Evolutionary conservation across 2,329 filamentous ascomycete genomes (phyloP).

Genomic region (Dactylellina cionopaga): DNA sequence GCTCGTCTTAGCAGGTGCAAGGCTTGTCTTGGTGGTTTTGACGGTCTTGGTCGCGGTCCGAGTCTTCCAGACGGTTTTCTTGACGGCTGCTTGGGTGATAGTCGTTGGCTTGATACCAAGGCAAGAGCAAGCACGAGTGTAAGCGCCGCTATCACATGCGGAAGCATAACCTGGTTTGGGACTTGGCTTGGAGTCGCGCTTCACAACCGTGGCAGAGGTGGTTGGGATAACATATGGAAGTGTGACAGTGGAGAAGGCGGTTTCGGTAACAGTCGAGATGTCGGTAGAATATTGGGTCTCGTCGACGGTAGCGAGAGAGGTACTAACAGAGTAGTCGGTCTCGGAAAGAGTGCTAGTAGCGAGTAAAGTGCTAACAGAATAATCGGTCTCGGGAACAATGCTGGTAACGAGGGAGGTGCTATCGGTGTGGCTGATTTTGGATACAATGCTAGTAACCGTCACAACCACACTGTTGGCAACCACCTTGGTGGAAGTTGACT

Average conservation of each 20-base stretch:
- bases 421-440: slow-evolving; percentile 23
- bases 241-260: slow-evolving; percentile 3
- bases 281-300: slow-evolving; percentile 22
- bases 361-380: slow-evolving; percentile 20
- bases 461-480: slow-evolving; percentile 18
- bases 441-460: slow-evolving; percentile 15
- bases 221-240: slow-evolving; percentile 3
- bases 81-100: slow-evolving; percentile 26
- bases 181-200: background rate
- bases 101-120: slow-evolving; percentile 36
- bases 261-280: slow-evolving; percentile 8
- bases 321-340: slow-evolving; percentile 29
- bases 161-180: slow-evolving; percentile 32
- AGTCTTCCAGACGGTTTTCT: slow-evolving; percentile 23
- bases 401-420: slow-evolving; percentile 25
- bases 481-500: background rate
- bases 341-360: slow-evolving; percentile 26
- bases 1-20: slow-evolving; percentile 5
- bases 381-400: slow-evolving; percentile 33
- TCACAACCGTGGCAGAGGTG: background rate
- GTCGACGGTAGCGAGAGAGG: slow-evolving; percentile 14
- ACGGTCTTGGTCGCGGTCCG: slow-evolving; percentile 17
- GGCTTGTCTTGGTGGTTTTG: background rate
- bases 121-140: slow-evolving; percentile 47
- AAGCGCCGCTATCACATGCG: slow-evolving; percentile 17